A percentile compares a stretch with the other conserved stretches of the same genome.
These are phyloP conservation scores for Geotrichum aggregatum DNA, from an alignment of 1,139 yeast genomes.

Conservation along the genomic window DNA sequence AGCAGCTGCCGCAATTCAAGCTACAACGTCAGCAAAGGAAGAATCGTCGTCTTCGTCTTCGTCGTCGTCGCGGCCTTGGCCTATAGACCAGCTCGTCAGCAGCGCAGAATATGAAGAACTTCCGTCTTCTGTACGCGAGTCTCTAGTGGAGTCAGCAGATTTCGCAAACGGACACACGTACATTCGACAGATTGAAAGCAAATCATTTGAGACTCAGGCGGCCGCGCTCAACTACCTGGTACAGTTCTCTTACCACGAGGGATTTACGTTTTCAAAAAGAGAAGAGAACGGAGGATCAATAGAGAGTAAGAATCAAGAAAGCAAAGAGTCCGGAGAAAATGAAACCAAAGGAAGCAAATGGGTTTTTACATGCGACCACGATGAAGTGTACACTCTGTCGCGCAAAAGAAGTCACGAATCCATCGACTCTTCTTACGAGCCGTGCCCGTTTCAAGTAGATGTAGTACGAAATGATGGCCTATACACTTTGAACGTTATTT, in stretches of 20 bases:
- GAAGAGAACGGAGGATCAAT: too few species aligned
- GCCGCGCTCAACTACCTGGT: conserved; percentile 9
- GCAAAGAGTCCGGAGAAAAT: too few species aligned
- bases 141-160: conserved; percentile 17
- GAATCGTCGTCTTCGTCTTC: too few species aligned
- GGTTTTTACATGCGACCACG: conserved; percentile 14
- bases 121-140: conserved; percentile 18
- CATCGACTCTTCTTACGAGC: conserved; percentile 6
- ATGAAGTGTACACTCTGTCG: conserved; percentile 7
- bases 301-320: too few species aligned
- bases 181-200: conserved; percentile 13
- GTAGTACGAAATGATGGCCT: not conserved
- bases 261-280: conserved; percentile 9
- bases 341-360: too few species aligned
- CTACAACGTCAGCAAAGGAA: not conserved
- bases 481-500: conserved; percentile 5
- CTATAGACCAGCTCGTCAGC: conserved; percentile 18
- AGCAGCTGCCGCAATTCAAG: conserved; percentile 4
- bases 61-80: conserved; percentile 18
- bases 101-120: conserved; percentile 11
- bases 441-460: conserved; percentile 18
- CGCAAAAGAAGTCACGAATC: not conserved
- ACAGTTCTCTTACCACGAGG: conserved; percentile 16
- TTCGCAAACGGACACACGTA: conserved; percentile 20
- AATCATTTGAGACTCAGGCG: conserved; percentile 9